Base-by-base conservation (phyloP, 768 basidiomycete genomes). In the Psilocybe cyanescens region DNA sequence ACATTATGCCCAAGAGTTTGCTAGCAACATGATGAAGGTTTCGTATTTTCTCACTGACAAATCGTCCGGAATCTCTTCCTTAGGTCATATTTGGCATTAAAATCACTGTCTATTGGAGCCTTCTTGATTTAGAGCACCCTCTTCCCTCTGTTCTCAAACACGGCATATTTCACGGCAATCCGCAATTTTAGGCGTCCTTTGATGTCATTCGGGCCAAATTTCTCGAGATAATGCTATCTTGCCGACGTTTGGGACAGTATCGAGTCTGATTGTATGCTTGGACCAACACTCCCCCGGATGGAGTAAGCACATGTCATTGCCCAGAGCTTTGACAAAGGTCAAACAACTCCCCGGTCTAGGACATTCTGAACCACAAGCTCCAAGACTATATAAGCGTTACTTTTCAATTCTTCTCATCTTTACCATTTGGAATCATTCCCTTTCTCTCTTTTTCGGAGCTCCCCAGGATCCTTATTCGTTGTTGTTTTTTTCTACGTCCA, bases 381-480 rank as follows among this genome's bases (percentile, higher is more conserved):
- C 49, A 59, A 24, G 29, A 11, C 53, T 62, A 58, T 62, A 62
- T 58, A 62, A 47, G 50, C 59, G 31, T 16, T n/a, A 33, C 35
- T 16, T 51, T 51, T 14, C 29, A 51, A 53, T n/a, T 17, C 30
- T 17, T n/a, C 33, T 16, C 51, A 4, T 53, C 33, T 17, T 53
- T 37, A 50, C 51, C 33, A 35, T 19, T 8, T 12, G 51, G 51
- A 53, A 6, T 53, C 28, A 59, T 19, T n/a, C 9, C 33, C 47
- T 45, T 35, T 57, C 30, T 33, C 31, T 11, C 17, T 37, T 39
- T 7, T 56, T 41, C 37, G 47, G 53, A 61, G 46, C 8, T 46
- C 45, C 12, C 30, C 28, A 19, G 44, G 24, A 45, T 53, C 31
- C 16, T 45, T 47, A 46, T 24, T 60, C 33, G 45, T 19, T 58